phyloP scores from a whole-genome alignment of 2,329 filamentous ascomycete genomes.

The Phialemonium atrogriseum region DNA sequence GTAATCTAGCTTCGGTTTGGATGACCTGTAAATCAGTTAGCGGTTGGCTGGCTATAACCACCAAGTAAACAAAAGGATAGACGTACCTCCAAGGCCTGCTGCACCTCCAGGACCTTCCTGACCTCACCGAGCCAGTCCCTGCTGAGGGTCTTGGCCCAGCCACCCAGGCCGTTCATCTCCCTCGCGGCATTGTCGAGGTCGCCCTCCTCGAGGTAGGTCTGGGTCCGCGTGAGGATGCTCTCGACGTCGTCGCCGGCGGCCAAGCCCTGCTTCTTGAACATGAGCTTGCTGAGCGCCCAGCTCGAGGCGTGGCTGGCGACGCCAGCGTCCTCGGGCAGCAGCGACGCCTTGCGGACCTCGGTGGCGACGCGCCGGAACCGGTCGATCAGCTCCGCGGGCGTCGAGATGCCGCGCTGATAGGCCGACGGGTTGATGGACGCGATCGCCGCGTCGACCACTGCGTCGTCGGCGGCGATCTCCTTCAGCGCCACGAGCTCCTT shows the following conservation, averaged over 20 bases:
- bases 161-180: constrained; percentile 87
- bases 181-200: constrained; percentile 84
- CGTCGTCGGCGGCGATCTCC: constrained; percentile 76
- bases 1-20: constrained; percentile 79
- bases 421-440: constrained; percentile 90
- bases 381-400: constrained; percentile 79
- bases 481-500: constrained; percentile 90
- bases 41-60: constrained; percentile 2
- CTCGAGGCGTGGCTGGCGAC: constrained; percentile 91
- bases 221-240: constrained; percentile 81
- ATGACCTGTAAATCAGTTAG: constrained; percentile 58
- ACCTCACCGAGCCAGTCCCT: constrained; percentile 91
- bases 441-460: constrained; percentile 86
- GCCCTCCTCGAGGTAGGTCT: constrained; percentile 86
- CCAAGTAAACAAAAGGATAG: constrained; percentile 3
- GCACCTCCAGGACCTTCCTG: constrained; percentile 85
- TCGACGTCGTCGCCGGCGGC: constrained; percentile 85
- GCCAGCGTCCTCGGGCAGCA: constrained; percentile 88
- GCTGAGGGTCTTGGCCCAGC: constrained; percentile 93
- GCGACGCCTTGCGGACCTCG: constrained; percentile 89
- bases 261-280: constrained; percentile 90
- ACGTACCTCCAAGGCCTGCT: constrained; percentile 90
- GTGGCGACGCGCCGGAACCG: constrained; percentile 87
- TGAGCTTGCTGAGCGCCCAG: constrained; percentile 80
- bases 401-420: constrained; percentile 87